Evolutionary conservation across 331 rosid genomes (phyloP).

Genomic region (Pyracantha coccinea): DNA sequence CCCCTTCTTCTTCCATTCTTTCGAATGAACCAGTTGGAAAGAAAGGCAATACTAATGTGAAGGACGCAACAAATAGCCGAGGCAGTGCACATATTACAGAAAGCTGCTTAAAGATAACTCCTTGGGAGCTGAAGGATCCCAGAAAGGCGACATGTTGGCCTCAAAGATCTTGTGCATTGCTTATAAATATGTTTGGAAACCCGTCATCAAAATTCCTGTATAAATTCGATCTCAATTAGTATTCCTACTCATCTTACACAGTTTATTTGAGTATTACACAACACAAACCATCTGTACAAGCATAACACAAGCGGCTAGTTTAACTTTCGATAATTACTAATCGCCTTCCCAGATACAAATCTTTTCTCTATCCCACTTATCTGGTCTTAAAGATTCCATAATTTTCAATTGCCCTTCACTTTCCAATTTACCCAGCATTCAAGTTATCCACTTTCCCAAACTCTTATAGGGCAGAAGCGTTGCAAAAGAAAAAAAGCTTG

Average conservation of each 20-base stretch:
- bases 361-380: not conserved
- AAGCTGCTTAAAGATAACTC: conserved; percentile 84
- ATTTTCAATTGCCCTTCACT: not conserved
- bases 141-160: conserved; percentile 92
- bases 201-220: conserved; percentile 91
- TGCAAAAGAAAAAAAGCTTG: not conserved
- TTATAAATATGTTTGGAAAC: conserved; percentile 76
- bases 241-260: not conserved
- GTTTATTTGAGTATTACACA: not conserved
- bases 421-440: not conserved
- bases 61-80: conserved; percentile 84
- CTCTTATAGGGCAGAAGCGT: not conserved
- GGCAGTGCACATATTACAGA: conserved; percentile 91
- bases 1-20: conserved; percentile 99
- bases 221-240: conserved; percentile 15
- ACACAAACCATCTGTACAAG: not conserved
- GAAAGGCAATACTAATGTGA: conserved; percentile 90
- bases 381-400: not conserved
- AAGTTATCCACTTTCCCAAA: not conserved
- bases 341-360: not conserved
- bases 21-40: conserved; percentile 98
- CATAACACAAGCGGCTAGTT: not conserved
- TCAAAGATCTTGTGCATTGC: conserved; percentile 85
- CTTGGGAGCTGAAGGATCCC: conserved; percentile 89
- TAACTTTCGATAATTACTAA: not conserved